Base-by-base conservation (phyloP, 352 stramenopile species). In the Phytophthora boehmeriae region DNA sequence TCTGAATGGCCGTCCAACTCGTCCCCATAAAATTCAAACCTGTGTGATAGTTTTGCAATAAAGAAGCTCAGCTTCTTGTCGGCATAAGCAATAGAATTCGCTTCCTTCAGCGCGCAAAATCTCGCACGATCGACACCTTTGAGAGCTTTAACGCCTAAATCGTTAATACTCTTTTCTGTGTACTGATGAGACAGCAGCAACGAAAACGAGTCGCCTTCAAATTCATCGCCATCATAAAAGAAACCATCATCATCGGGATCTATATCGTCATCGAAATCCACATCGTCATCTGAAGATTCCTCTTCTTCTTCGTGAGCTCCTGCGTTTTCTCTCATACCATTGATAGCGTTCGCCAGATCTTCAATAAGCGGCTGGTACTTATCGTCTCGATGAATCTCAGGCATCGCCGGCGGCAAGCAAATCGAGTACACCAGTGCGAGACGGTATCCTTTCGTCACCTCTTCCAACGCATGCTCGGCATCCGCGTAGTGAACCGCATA, bases 161-260 rank as follows among this genome's bases (percentile, higher is more conserved):
- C 43, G 2, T 8, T n/a, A 45, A 68, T 68, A 25, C 49, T 63
- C 5, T 59, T 56, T 13, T 62, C 52, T 20, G 63, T 63, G 13
- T 63, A 73, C 39, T 68, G 48, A 16, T 73, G 49, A 0, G 17
- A 38, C 17, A 75, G 25, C 16, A 75, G 20, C 25, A 75, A 19
- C 8, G 53, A 54, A 34, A 57, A 63, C 1, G 23, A 42, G 5
- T 86, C 50, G 23, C 78, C 80, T 48, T 77, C 69, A 30, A 66
- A n/a, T n/a, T n/a, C n/a, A n/a, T n/a, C n/a, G n/a, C n/a, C n/a
- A n/a, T n/a, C n/a, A n/a, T n/a, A n/a, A n/a, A n/a, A n/a, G n/a
- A n/a, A n/a, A n/a, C n/a, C n/a, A n/a, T n/a, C n/a, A n/a, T n/a
- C n/a, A n/a, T n/a, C n/a, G n/a, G n/a, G n/a, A n/a, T n/a, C n/a